phyloP scores from a whole-genome alignment of 1,284 basidiomycete genomes.

The Papiliotrema nemorosa region DNA sequence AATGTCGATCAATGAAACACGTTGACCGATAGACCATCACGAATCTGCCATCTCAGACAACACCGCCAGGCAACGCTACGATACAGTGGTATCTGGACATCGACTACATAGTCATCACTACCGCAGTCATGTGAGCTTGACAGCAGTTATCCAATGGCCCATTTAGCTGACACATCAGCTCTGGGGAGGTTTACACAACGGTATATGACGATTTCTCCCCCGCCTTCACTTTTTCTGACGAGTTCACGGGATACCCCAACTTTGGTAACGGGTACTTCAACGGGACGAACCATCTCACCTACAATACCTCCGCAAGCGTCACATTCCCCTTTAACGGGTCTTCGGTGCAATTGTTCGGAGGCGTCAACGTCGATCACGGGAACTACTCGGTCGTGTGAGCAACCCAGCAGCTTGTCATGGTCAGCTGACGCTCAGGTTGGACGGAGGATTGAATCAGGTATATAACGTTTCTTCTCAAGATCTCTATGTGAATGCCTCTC shows the following conservation, averaged over 20 bases:
- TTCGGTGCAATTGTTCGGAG: slow-evolving; percentile 6
- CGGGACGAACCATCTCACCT: background rate
- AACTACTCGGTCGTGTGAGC: slow-evolving; percentile 9
- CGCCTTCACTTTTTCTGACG: slow-evolving; percentile 5
- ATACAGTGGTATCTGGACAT: slow-evolving; percentile 18
- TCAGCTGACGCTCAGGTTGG: background rate
- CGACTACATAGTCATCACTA: slow-evolving; percentile 18
- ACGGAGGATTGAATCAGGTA: slow-evolving; percentile 1
- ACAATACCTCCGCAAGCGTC: background rate
- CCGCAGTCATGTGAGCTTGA: no score
- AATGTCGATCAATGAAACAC: no score
- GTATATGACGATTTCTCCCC: slow-evolving; percentile 13
- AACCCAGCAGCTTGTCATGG: background rate
- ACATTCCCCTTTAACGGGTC: slow-evolving; percentile 9
- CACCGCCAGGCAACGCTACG: slow-evolving; percentile 8
- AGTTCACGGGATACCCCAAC: background rate
- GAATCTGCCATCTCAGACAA: slow-evolving; percentile 10
- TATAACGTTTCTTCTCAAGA: background rate
- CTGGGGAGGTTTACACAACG: slow-evolving; percentile 4
- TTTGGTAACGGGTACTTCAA: slow-evolving; percentile 1
- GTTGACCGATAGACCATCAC: slow-evolving; percentile 6
- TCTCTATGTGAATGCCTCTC: background rate
- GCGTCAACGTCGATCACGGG: slow-evolving; percentile 7
- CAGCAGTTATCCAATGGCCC: no score
- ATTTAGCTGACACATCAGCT: no score